Percentiles rank a stretch among this genome's conserved stretches.
phyloP scores from a whole-genome alignment of 2,329 filamentous ascomycete genomes.

The Cytospora paraplurivora region DNA sequence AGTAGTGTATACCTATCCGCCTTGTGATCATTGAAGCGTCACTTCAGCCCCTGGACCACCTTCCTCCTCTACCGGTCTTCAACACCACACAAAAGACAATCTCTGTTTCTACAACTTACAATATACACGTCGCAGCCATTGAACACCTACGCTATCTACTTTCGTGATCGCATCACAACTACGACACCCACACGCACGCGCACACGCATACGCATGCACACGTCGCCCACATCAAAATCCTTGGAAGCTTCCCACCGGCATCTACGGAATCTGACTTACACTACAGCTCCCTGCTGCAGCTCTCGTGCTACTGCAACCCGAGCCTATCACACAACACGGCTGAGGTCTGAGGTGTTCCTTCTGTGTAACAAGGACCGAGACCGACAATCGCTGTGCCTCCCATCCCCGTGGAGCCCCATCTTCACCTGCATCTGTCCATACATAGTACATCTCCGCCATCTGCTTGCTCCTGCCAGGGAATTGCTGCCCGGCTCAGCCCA shows the following conservation, averaged over 20 bases:
- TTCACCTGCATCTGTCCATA: constrained; percentile 21
- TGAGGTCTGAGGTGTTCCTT: constrained; percentile 12
- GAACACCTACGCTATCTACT: constrained; percentile 1
- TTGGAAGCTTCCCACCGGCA: neutral
- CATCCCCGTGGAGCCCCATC: constrained; percentile 20
- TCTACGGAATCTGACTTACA: neutral
- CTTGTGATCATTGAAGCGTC: neutral
- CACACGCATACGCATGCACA: constrained; percentile 20
- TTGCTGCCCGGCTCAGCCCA: neutral
- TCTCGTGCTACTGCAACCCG: constrained; percentile 2
- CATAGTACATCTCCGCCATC: constrained; percentile 7
- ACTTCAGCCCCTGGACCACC: neutral
- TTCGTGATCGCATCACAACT: constrained; percentile 16
- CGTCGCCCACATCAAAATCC: constrained; percentile 11
- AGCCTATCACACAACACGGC: constrained; percentile 19
- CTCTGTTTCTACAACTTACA: neutral
- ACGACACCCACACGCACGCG: constrained; percentile 22
- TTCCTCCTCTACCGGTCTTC: neutral
- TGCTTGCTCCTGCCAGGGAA: constrained; percentile 6
- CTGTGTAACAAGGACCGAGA: constrained; percentile 17
- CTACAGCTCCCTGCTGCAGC: neutral
- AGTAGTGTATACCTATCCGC: neutral
- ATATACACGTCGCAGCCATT: constrained; percentile 4
- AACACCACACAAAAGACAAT: neutral
- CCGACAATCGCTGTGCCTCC: constrained; percentile 22